Base-by-base conservation (phyloP, 1,284 basidiomycete genomes). In the Malassezia nana region DNA sequence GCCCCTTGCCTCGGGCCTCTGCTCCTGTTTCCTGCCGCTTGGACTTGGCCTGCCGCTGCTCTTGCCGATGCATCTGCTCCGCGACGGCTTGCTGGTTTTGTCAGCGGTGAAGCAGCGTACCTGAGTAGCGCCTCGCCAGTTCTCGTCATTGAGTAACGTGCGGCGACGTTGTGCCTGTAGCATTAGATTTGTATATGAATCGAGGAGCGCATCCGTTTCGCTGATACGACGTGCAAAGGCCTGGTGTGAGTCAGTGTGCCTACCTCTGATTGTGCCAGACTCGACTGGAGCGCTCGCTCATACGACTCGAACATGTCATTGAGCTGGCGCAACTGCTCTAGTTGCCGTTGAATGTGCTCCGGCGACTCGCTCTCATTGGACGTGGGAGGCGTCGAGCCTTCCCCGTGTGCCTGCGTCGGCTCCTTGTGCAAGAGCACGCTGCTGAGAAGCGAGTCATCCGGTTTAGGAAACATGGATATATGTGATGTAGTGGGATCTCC, bases 251-350 rank as follows among this genome's bases (percentile, higher is more conserved):
- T 30, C 24, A 25, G 16, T 31, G 15, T 32, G 45, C 63, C 47
- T 44, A 65, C 69, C n/a, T 67, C 63, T 29, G 72, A 62, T 59
- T 72, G 65, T 1, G 55, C 63, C 5, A 61, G 55, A 26, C 60
- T 63, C 12, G 62, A 59, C 2, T 55, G 43, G 8, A 73, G 60
- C 58, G 63, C 64, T 9, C 35, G 40, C 42, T 72, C 70, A 50
- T 66, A 72, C 5, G 60, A 51, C 35, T 64, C 63, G 50, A 73
- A 73, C n/a, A 66, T 55, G 7, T 61, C 59, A 46, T 73, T 71
- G 50, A 73, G 62, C 33, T 59, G 55, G 7, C 57, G 59, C 6
- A 70, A 47, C 41, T 72, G 65, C 20, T 54, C 32, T n/a, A 71
- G 55, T 32, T 73, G 69, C 9, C 56, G 51, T 6, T 59, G 57